Conservation (phyloP, 2,329 filamentous ascomycete species). For the Alternaria sp. region DNA sequence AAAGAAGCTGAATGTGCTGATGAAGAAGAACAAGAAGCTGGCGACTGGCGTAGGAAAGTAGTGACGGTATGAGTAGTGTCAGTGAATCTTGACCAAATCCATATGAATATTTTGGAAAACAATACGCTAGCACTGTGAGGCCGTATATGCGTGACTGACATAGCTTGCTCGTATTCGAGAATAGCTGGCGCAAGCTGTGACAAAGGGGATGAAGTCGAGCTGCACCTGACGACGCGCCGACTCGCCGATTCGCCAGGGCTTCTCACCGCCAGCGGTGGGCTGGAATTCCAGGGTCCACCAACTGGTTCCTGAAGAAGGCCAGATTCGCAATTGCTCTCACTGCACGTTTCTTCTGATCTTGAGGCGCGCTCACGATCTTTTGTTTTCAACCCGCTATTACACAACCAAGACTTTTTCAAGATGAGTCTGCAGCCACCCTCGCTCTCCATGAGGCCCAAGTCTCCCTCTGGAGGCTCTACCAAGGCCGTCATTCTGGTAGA, state of each 20-base stretch:
- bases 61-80: neutral
- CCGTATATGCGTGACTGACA: neutral
- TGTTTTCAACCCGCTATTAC: neutral
- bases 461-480: slow-evolving; percentile 63
- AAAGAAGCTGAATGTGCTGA: slow-evolving; percentile 46
- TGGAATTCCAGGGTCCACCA: slow-evolving; percentile 37
- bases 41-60: neutral
- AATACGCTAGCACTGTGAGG: neutral
- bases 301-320: slow-evolving; percentile 31
- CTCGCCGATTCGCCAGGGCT: slow-evolving; percentile 22
- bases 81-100: neutral
- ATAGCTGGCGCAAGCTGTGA: slow-evolving; percentile 13
- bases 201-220: slow-evolving; percentile 22
- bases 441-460: slow-evolving; percentile 47
- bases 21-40: slow-evolving; percentile 50
- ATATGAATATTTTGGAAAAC: neutral
- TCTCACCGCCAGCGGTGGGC: slow-evolving; percentile 36
- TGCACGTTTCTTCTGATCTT: slow-evolving; percentile 16
- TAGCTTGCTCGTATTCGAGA: slow-evolving; percentile 9
- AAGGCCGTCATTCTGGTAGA: slow-evolving; percentile 94
- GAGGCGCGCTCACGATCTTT: neutral
- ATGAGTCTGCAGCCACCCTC: slow-evolving; percentile 51
- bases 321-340: slow-evolving; percentile 35
- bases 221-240: slow-evolving; percentile 29
- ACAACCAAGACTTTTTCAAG: slow-evolving; percentile 14